phyloP scores from a whole-genome alignment of 2,329 filamentous ascomycete species.

The Alternaria triticimaculans region DNA sequence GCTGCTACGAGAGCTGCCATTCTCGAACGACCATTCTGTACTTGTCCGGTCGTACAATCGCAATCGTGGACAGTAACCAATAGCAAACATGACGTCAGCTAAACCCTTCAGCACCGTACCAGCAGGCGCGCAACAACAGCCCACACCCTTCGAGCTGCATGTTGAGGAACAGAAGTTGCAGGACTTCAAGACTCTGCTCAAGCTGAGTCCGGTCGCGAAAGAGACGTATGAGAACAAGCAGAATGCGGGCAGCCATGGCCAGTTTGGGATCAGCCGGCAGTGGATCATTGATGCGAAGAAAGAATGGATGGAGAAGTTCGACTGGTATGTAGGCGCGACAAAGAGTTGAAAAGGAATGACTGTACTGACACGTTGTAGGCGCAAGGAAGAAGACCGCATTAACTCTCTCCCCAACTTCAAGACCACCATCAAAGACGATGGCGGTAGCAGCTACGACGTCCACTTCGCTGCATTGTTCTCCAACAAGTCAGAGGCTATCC shows the following conservation, averaged over 20 bases:
- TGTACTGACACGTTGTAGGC: conserved; percentile 27
- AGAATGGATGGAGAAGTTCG: conserved; percentile 41
- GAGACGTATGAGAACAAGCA: conserved; percentile 38
- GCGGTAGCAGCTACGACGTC: conserved; percentile 49
- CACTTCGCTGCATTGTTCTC: conserved; percentile 66
- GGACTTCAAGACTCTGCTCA: conserved; percentile 38
- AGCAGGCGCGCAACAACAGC: conserved; percentile 20
- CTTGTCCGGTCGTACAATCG: not conserved
- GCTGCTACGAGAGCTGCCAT: not conserved
- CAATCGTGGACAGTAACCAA: not conserved
- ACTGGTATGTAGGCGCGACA: conserved; percentile 33
- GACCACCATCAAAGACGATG: conserved; percentile 50
- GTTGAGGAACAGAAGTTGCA: conserved; percentile 37
- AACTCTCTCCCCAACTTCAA: conserved; percentile 62
- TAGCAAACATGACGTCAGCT: conserved; percentile 22
- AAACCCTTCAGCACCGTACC: conserved; percentile 25
- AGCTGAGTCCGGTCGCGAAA: conserved; percentile 39
- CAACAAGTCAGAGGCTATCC: conserved; percentile 56
- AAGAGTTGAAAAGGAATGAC: not conserved
- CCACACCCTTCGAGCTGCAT: conserved; percentile 33
- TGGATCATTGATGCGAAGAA: conserved; percentile 41
- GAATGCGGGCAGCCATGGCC: conserved; percentile 32
- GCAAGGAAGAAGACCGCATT: conserved; percentile 51
- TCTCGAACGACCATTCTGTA: too few species aligned
- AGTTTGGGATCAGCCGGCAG: conserved; percentile 40